Base-by-base conservation (phyloP, 2,329 filamentous ascomycete genomes). In the Alternaria sp. region DNA sequence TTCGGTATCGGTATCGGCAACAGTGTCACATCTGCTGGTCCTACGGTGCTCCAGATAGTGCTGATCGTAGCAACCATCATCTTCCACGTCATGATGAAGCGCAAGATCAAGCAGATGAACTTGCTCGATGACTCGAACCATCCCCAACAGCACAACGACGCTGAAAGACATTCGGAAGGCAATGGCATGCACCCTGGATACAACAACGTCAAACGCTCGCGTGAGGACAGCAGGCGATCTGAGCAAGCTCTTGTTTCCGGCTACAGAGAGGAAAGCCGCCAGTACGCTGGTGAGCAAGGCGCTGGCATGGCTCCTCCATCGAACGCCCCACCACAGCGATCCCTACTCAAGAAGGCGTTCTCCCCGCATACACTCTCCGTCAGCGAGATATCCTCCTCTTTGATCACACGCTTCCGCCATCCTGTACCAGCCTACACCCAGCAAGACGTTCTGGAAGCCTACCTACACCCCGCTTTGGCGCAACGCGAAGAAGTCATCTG, bases 21-120 rank as follows among this genome's bases (percentile, higher is more conserved):
- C 6, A 74, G 70, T 51, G 64, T 52, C 3, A 74, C 75, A 32
- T 78, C 81, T 5, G 70, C 74, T 8, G 81, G 78, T 0, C 82
- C 83, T 13, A 75, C 83, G 5, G 73, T 77, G 4, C 73, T 84
- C 50, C 81, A 83, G 74, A 71, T 79, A 54, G 62, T 82, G 3
- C 70, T 84, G 15, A 70, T 84, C 5, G 70, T 73, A 44, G 66
- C 70, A 30, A 83, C 82, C 1, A 74, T 81, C 59, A 61, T 81
- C n/a, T 84, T 81, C 72, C 79, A 82, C 23, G 46, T 82, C 40
- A 72, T 70, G 45, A 69, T 83, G 28, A 67, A 72, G 25, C 62
- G 59, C 13, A 74, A 78, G 2, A 67, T 83, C 25, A 64, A 59
- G 13, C 66, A 74, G 54, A 64, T 74, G 64, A 67, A 77, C 66